These are phyloP conservation scores for Phaeosphaeriaceae sp. DNA, from an alignment of 2,329 filamentous ascomycete species.

Conservation along the genomic window DNA sequence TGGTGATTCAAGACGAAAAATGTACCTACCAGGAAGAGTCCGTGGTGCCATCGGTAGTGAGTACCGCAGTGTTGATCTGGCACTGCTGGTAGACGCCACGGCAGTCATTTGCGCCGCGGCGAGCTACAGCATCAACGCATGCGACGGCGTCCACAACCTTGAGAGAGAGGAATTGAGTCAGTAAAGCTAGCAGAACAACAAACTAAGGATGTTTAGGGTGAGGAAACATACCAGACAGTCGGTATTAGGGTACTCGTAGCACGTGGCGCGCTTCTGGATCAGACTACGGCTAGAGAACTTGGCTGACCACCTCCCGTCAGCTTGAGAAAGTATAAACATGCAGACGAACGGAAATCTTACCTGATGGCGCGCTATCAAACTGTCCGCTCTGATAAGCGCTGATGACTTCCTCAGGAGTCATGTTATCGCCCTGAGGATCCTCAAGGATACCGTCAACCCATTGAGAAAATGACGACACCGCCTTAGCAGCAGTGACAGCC, in stretches of 20 bases:
- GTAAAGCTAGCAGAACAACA: neutral
- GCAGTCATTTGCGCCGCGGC: neutral
- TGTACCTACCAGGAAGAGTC: no score
- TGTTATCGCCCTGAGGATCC: neutral
- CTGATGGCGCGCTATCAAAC: neutral
- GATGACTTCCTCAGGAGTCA: conserved; percentile 1
- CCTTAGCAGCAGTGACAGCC: neutral
- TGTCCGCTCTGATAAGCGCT: neutral
- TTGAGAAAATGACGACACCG: neutral
- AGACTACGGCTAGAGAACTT: neutral
- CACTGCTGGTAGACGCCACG: neutral
- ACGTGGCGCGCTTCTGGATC: neutral
- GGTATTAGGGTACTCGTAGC: neutral
- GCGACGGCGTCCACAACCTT: neutral
- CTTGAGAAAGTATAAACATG: neutral
- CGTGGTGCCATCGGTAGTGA: no score
- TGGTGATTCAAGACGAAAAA: no score
- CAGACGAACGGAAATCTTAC: neutral
- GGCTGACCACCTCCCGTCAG: neutral
- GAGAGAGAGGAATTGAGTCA: neutral
- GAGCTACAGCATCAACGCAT: neutral
- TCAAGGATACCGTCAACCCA: conserved; percentile 1
- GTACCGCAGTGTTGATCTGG: neutral
- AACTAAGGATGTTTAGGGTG: neutral
- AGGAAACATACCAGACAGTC: neutral